Evolutionary conservation across 106 monocot species (phyloP), one percentile per base, ranked within the genome.

Genomic region (Narthecium ossifragum): DNA sequence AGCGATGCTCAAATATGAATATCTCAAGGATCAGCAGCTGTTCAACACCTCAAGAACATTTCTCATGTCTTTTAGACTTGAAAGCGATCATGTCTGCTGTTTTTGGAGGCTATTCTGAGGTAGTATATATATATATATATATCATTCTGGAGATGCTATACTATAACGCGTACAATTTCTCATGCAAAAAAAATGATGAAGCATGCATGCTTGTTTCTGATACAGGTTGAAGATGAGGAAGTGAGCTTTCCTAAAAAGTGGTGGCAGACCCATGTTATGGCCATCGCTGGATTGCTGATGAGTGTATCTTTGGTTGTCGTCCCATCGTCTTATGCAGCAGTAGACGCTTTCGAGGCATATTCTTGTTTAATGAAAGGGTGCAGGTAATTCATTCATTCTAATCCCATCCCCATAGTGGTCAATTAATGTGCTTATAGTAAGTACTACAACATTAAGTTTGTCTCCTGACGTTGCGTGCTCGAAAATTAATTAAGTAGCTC

Each of bases 351-450:
- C 17, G 80, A 80, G 46, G 77, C 85, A 26, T 80, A 80, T 56
- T 43, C 60, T 59, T 85, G 85, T 63, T 40, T 85, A 26, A 38
- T 85, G 29, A 85, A 77, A 32, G 93, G 89, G 69, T 93, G 93
- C 89, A 89, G 89, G 93, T 89, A 67, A 43, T 43, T n/a, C n/a
- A n/a, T n/a, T n/a, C n/a, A n/a, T n/a, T n/a, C n/a, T n/a, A n/a
- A n/a, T n/a, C n/a, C n/a, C n/a, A n/a, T n/a, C n/a, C n/a, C n/a
- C n/a, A n/a, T n/a, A n/a, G n/a, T n/a, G n/a, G n/a, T n/a, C n/a
- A n/a, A n/a, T n/a, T n/a, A n/a, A n/a, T n/a, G n/a, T n/a, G n/a
- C n/a, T n/a, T n/a, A n/a, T n/a, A n/a, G n/a, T n/a, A n/a, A n/a
- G n/a, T n/a, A n/a, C n/a, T n/a, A n/a, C n/a, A n/a, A n/a, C n/a